Conservation (phyloP, 345 rosid species). For the Crucihimalaya himalaica region DNA sequence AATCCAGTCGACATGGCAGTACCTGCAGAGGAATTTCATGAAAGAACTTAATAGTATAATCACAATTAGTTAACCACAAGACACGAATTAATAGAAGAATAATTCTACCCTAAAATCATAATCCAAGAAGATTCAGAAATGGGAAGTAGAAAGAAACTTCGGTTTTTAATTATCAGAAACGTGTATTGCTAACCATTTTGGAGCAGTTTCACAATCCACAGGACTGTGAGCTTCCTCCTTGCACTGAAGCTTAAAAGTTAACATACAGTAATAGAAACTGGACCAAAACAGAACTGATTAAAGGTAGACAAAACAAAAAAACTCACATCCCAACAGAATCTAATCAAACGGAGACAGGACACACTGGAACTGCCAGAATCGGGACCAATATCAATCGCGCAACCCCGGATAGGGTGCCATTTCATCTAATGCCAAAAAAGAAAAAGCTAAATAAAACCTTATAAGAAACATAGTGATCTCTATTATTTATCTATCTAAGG, state of each 20-base stretch:
- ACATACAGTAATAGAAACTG: neutral
- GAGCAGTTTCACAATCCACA: constrained; percentile 34
- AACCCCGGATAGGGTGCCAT: constrained; percentile 85
- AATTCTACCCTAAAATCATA: constrained; percentile 19
- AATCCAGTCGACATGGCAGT: constrained; percentile 15
- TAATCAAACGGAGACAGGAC: constrained; percentile 20
- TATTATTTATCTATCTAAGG: constrained; percentile 6
- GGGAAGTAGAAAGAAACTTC: neutral
- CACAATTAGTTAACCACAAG: neutral
- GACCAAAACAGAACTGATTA: neutral
- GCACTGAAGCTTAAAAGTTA: constrained; percentile 30
- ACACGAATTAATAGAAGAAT: neutral
- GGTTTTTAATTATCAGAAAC: neutral
- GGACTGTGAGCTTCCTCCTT: constrained; percentile 38
- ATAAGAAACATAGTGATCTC: neutral
- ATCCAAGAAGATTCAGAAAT: neutral
- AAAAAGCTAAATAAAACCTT: neutral
- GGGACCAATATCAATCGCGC: constrained; percentile 43
- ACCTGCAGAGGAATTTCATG: constrained; percentile 7
- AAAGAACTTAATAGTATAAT: neutral
- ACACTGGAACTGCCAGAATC: constrained; percentile 16
- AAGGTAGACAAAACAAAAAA: neutral
- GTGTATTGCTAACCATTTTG: constrained; percentile 32
- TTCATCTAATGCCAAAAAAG: constrained; percentile 52
- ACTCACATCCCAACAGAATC: constrained; percentile 45